Evolutionary conservation across 176 grass and related monocot species (phyloP).

Genomic region (Oropetium thomaeum): DNA sequence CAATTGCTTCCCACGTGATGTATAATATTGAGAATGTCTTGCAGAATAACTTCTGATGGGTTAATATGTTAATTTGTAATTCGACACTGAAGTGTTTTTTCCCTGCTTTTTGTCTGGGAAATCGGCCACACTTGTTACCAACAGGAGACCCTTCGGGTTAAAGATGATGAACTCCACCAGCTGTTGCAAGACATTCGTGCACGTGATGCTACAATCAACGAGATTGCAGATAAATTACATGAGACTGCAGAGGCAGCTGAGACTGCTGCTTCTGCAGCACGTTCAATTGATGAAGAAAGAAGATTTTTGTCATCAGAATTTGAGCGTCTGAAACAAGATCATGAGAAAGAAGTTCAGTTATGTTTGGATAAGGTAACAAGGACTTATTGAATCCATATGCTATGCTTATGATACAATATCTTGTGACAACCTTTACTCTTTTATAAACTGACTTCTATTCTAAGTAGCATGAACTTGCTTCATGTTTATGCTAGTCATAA

Average conservation of each 20-base stretch:
- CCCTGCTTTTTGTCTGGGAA: neutral
- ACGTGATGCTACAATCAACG: conserved; percentile 71
- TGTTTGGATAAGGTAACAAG: conserved; percentile 64
- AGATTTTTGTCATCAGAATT: conserved; percentile 57
- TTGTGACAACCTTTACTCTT: neutral
- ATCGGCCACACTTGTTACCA: conserved; percentile 4
- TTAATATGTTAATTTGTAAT: conserved; percentile 2
- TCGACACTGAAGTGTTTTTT: conserved; percentile 33
- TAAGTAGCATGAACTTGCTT: conserved; percentile 11
- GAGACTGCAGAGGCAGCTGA: conserved; percentile 86
- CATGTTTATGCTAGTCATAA: neutral
- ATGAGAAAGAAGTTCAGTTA: conserved; percentile 56
- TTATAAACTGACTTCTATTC: conserved; percentile 4
- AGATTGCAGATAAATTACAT: conserved; percentile 82
- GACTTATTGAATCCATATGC: conserved; percentile 16
- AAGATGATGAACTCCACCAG: conserved; percentile 91
- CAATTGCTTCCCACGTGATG: neutral
- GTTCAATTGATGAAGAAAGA: conserved; percentile 87
- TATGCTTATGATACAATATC: neutral
- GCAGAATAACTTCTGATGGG: neutral
- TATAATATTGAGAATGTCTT: neutral
- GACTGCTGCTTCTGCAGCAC: conserved; percentile 78
- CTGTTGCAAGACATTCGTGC: conserved; percentile 74
- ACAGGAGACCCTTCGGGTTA: conserved; percentile 88
- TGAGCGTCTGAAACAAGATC: conserved; percentile 60